A percentile compares a stretch with the other conserved stretches of the same genome.
Evolutionary conservation across 2,329 filamentous ascomycete species (phyloP).

Genomic region (Cryoendolithus antarcticus): DNA sequence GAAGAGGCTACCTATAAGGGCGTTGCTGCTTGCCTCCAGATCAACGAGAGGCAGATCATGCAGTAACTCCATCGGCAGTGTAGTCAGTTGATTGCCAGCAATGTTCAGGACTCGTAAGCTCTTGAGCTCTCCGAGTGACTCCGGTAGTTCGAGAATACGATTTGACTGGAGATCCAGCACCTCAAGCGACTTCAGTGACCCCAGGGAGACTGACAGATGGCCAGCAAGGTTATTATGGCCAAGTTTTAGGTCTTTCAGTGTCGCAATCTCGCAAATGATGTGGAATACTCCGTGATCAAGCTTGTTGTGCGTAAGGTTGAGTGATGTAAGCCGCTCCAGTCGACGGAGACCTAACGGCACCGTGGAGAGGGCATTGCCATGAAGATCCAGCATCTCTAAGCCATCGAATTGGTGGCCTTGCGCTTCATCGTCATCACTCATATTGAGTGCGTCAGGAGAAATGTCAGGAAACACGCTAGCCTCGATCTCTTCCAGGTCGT

Average conservation of each 20-base stretch:
- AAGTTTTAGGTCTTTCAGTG: conserved; percentile 68
- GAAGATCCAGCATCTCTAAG: conserved; percentile 69
- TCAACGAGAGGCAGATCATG: conserved; percentile 59
- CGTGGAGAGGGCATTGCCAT: conserved; percentile 64
- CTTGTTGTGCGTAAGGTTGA: conserved; percentile 71
- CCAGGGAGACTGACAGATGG: conserved; percentile 50
- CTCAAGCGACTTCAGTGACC: conserved; percentile 57
- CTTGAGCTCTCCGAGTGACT: conserved; percentile 52
- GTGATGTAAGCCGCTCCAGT: conserved; percentile 59
- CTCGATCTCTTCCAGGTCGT: conserved; percentile 64
- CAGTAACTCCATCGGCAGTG: conserved; percentile 58
- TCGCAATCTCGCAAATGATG: conserved; percentile 58
- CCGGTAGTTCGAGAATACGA: conserved; percentile 58
- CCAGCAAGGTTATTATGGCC: conserved; percentile 66
- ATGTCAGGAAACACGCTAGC: conserved; percentile 70
- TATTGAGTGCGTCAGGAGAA: conserved; percentile 36
- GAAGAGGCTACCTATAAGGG: conserved; percentile 60
- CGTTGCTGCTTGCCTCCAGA: conserved; percentile 65
- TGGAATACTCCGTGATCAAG: conserved; percentile 61
- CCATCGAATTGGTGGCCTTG: conserved; percentile 68
- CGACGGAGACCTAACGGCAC: conserved; percentile 66
- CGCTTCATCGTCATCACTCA: conserved; percentile 48
- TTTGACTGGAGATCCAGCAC: conserved; percentile 74
- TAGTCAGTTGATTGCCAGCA: conserved; percentile 62
- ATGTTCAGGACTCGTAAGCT: conserved; percentile 67